Base-by-base conservation (phyloP, 306 rosid genomes). In the Pachyrhizus erosus region DNA sequence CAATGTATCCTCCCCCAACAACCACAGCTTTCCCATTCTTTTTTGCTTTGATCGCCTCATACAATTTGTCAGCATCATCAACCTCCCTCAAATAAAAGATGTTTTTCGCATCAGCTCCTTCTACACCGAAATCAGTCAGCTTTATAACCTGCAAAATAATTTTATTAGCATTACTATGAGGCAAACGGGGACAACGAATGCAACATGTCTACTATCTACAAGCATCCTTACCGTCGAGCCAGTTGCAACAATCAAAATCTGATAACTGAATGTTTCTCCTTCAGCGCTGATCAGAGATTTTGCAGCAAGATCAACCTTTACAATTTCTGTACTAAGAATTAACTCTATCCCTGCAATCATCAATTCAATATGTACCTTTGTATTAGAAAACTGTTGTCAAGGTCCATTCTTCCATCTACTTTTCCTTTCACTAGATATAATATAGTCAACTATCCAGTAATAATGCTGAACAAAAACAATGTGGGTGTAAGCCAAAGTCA, bases 1-100 rank as follows among this genome's bases (percentile, higher is more conserved):
- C 96, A 10, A 96, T 96, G 88, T 96, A 93, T 66, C 97, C 99
- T 82, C 99, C 99, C 60, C 99, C 99, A 70, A 96, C 99, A 84
- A 96, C 86, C 76, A 96, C 98, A 82, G 92, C 97, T 84, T 91
- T 96, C 21, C 89, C 97, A 45, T 91, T 89, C 91, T 92, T 91
- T 87, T 93, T 96, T 55, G 80, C 83, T 80, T 93, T 92, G 60
- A 96, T 89, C 73, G 92, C 90, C 75, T 87, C 96, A 1, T 90
- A 81, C 67, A 96, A 83, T 73, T 89, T 76, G 84, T 96, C 98
- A 12, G 98, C 99, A 86, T 96, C 99, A 29, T 91, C 97, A 84
- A 96, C 72, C 79, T 96, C 98, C 85, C 99, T 93, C 88, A 96
- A 87, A 84, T 96, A 96, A 84, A 90, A 90, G 72, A 96, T 96